phyloP scores from a whole-genome alignment of 2,329 filamentous ascomycete genomes.

The Penicillium sp. region DNA sequence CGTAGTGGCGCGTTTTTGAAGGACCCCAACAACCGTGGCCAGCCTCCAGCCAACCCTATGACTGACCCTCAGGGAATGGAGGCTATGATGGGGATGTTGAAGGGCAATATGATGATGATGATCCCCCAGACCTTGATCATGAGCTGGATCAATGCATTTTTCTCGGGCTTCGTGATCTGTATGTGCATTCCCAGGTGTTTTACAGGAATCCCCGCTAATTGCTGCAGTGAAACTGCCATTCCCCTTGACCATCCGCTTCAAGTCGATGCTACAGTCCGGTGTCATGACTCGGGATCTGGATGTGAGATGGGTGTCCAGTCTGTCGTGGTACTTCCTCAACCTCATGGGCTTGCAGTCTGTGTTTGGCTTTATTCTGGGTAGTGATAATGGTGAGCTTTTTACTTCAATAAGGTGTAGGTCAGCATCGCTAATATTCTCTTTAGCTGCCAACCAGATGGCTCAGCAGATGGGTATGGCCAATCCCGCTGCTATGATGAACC shows the following conservation, averaged over 20 bases:
- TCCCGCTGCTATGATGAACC: slow-evolving; percentile 59
- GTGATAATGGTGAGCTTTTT: slow-evolving; percentile 73
- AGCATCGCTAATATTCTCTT: slow-evolving; percentile 4
- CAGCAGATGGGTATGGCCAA: slow-evolving; percentile 77
- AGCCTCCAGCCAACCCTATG: slow-evolving; percentile 89
- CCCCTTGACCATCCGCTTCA: slow-evolving; percentile 96
- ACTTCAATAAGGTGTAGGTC: background rate
- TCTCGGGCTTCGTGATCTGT: slow-evolving; percentile 97
- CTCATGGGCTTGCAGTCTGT: slow-evolving; percentile 95
- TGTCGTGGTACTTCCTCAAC: slow-evolving; percentile 98
- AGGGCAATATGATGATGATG: slow-evolving; percentile 99
- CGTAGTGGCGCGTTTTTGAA: slow-evolving; percentile 86
- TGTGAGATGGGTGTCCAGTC: slow-evolving; percentile 95
- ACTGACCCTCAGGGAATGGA: slow-evolving; percentile 96
- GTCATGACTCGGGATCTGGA: slow-evolving; percentile 95
- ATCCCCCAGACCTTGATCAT: slow-evolving; percentile 98
- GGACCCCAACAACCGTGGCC: slow-evolving; percentile 77
- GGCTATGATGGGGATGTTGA: slow-evolving; percentile 99
- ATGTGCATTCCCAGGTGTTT: slow-evolving; percentile 35
- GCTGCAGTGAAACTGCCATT: slow-evolving; percentile 82
- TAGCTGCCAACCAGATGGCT: slow-evolving; percentile 85
- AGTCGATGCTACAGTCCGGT: slow-evolving; percentile 97
- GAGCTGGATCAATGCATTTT: slow-evolving; percentile 99
- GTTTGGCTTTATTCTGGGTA: slow-evolving; percentile 93
- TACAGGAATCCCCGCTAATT: slow-evolving; percentile 6